Base-by-base conservation (phyloP, 2,329 filamentous ascomycete genomes). In the Alternaria dauci region DNA sequence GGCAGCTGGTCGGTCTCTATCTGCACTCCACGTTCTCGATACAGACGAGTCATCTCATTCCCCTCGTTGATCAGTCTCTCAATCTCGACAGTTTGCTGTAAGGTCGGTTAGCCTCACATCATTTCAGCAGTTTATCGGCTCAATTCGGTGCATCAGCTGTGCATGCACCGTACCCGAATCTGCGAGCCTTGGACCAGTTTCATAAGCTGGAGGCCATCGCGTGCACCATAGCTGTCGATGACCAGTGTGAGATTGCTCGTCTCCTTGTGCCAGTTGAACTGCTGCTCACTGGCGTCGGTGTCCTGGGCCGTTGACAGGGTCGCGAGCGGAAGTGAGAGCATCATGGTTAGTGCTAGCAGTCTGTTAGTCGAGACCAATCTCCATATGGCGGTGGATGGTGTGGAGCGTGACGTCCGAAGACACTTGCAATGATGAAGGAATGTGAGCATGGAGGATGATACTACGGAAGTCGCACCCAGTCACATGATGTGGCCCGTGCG, bases 151-250 rank as follows among this genome's bases (percentile, higher is more conserved):
- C 23, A 53, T 57, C 32, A 18, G 57, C n/a, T 30, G 9, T 53
- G 46, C 34, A 59, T 41, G 44, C 52, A 55, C 68, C 72, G 68
- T 81, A 84, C 82, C 72, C 83, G 68, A 55, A 80, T 67, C 52
- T 80, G 76, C 14, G 72, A 76, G 20, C 79, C 80, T 58, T 80
- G 78, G 14, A 77, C 65, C 28, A 84, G 68, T 68, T 78, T 78
- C 68, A 82, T 68, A 12, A 78, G 61, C 61, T 75, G 71, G 36
- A 75, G 58, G 42, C 68, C 62, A 34, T 63, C 65, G 28, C 56
- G 67, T 26, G 67, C 67, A 26, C 71, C 66, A 50, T 75, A 76
- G 23, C 67, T 72, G 55, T 79, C 77, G 32, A 78, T 61, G 18
- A 73, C 67, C 9, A 78, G 68, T 36, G 71, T 66, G 16, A 81